A percentile compares a stretch with the other conserved stretches of the same genome.
Evolutionary conservation across 805 yeast genomes (phyloP).

Genomic region (Candida ponderosae): DNA sequence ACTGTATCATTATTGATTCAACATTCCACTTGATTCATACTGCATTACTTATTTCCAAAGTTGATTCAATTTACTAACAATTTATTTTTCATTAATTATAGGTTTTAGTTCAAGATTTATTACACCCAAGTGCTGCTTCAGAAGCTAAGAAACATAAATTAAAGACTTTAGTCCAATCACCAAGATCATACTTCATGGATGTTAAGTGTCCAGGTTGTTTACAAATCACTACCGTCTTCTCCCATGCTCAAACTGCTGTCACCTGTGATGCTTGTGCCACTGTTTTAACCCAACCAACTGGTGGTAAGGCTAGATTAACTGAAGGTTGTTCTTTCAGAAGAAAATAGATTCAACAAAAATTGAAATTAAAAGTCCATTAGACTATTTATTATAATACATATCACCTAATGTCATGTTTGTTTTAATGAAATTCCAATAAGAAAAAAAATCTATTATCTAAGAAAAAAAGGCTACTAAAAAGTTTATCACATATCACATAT

Average conservation of each 20-base stretch:
- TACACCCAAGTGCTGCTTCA: constrained; percentile 95
- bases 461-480: too few species aligned
- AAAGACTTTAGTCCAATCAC: constrained; percentile 94
- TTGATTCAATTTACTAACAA: constrained; percentile 21
- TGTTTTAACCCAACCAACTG: constrained; percentile 97
- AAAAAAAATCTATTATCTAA: too few species aligned
- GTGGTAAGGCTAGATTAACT: constrained; percentile 99
- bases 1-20: too few species aligned
- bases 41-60: too few species aligned
- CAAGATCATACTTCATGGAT: constrained; percentile 99
- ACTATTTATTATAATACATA: not conserved
- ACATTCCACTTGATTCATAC: too few species aligned
- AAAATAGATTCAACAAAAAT: constrained; percentile 52
- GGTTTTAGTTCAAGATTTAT: constrained; percentile 99
- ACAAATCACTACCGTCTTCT: constrained; percentile 98
- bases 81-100: constrained; percentile 15
- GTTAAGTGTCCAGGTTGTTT: constrained; percentile 99
- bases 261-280: constrained; percentile 98
- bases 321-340: constrained; percentile 99
- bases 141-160: constrained; percentile 97
- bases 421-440: too few species aligned
- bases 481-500: too few species aligned
- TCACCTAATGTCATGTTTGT: not conserved
- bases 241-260: constrained; percentile 99
- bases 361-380: not conserved